Evolutionary conservation across 2,329 filamentous ascomycete genomes (phyloP), one percentile per base, ranked within the genome.

Genomic region (Metarhizium robertsii): DNA sequence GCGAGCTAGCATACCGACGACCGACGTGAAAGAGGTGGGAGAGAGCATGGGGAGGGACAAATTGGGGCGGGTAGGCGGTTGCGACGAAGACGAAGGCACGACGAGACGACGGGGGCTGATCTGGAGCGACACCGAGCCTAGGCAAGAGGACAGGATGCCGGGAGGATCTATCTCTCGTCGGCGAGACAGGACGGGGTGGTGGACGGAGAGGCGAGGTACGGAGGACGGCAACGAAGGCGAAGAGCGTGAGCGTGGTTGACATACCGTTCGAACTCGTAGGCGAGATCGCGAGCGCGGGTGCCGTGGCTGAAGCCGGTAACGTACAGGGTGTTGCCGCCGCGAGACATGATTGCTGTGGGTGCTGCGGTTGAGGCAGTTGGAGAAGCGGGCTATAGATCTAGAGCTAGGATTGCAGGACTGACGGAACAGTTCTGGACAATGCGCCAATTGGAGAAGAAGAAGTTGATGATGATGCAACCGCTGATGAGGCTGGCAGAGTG

Each of bases 251-350:
- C 71, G 70, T 77, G 75, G 78, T 74, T 80, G 81, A 95, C 92
- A 85, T 96, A 96, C 90, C 92, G 91, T 92, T 97, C 92, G 88
- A 97, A 97, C 83, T 97, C 92, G 88, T 95, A 96, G 80, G 92
- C 91, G 74, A 97, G 89, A 81, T 99, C 92, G 85, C 94, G 90
- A 74, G 94, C 91, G 80, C 94, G 90, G 74, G 92, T 96, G 75
- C 92, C 91, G 77, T 96, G 91, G 83, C 92, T 95, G 76, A 99
- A 99, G 83, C 94, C 94, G 70, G 92, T 96, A 75, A 97, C 92
- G 80, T 97, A 97, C 65, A 97, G 89, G 57, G 92, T 97, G 59
- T 89, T 95, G 66, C 90, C 87, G 73, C 88, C 85, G 71, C 91
- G 90, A 84, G 92, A 96, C 91, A 96, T 96, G 70, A 60, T 75